Evolutionary conservation across 2,329 filamentous ascomycete genomes (phyloP).

Genomic region (Arthroderma sp.): DNA sequence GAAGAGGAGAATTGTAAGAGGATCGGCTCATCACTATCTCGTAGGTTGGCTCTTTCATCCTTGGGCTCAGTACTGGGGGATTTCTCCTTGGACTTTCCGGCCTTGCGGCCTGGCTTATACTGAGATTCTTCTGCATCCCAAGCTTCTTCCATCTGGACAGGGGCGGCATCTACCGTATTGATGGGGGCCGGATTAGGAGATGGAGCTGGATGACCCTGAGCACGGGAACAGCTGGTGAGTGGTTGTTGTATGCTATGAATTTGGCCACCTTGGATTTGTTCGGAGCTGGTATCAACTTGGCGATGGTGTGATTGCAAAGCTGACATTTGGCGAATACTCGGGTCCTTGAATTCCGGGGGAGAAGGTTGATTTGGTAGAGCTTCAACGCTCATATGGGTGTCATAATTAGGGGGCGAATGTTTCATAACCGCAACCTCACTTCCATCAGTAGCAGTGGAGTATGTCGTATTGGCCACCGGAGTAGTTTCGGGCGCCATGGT

Average conservation of each 20-base stretch:
- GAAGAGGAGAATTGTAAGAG: conserved; percentile 14
- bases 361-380: background rate
- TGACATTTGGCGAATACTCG: background rate
- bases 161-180: background rate
- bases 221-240: background rate
- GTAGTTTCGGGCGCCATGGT: background rate
- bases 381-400: background rate
- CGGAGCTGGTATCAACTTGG: background rate
- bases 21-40: background rate
- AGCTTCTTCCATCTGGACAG: background rate
- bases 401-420: background rate
- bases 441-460: background rate
- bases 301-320: background rate
- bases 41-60: background rate
- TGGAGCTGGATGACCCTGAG: background rate
- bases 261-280: background rate
- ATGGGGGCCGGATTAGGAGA: background rate
- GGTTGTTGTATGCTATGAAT: background rate
- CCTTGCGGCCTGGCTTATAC: background rate
- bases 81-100: background rate
- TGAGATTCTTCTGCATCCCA: background rate
- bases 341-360: background rate
- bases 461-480: background rate
- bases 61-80: background rate
- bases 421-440: background rate